phyloP scores from a whole-genome alignment of 805 yeast genomes.

The Isabelozyma pseudorhagii region DNA sequence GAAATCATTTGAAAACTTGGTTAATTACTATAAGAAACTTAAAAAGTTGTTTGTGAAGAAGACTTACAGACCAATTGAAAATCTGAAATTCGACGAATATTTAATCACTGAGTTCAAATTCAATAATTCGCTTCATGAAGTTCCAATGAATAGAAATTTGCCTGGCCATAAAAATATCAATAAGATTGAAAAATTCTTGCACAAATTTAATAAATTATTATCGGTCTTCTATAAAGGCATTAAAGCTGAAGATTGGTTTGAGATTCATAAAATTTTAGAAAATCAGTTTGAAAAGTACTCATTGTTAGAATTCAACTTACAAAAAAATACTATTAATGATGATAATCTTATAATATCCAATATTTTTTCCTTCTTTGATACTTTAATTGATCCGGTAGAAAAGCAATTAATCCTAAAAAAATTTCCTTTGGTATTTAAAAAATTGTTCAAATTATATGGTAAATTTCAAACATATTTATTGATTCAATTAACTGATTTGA shows the following conservation, averaged over 20 bases:
- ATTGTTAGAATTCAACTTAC: slow-evolving; percentile 54
- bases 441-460: slow-evolving; percentile 62
- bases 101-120: slow-evolving; percentile 40
- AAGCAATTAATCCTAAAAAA: slow-evolving; percentile 32
- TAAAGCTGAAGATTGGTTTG: slow-evolving; percentile 73
- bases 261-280: slow-evolving; percentile 70
- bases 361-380: slow-evolving; percentile 66
- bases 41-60: slow-evolving; percentile 70
- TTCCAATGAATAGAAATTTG: slow-evolving; percentile 44
- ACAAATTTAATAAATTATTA: slow-evolving; percentile 60
- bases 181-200: slow-evolving; percentile 59
- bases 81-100: slow-evolving; percentile 36
- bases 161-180: slow-evolving; percentile 44
- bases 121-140: slow-evolving; percentile 39
- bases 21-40: slow-evolving; percentile 56
- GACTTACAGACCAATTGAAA: slow-evolving; percentile 58
- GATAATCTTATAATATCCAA: slow-evolving; percentile 63
- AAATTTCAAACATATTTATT: slow-evolving; percentile 64
- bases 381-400: slow-evolving; percentile 49
- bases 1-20: slow-evolving; percentile 35
- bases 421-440: slow-evolving; percentile 68
- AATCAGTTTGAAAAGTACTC: slow-evolving; percentile 58
- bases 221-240: slow-evolving; percentile 55
- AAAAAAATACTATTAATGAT: slow-evolving; percentile 38
- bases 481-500: slow-evolving; percentile 60